Conservation (phyloP, 2,329 filamentous ascomycete genomes). For the Exophiala lecanii-corni region DNA sequence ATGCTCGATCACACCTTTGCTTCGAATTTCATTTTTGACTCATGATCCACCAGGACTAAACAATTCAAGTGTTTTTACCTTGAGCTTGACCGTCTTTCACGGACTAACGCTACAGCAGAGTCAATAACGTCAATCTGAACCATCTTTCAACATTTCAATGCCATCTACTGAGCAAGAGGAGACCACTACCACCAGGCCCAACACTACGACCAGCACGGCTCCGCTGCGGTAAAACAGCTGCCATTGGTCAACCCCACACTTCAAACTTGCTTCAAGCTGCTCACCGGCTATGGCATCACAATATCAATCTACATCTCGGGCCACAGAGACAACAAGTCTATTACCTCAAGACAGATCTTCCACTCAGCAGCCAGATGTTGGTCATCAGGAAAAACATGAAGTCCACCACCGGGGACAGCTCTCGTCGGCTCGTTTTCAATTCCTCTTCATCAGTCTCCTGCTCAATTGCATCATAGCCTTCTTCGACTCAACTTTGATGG, state of each 20-base stretch:
- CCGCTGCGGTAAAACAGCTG: too few species aligned
- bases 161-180: not conserved
- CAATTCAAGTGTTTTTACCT: too few species aligned
- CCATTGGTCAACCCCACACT: not conserved
- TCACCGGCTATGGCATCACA: too few species aligned
- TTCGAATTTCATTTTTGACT: too few species aligned
- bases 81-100: too few species aligned
- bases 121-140: too few species aligned
- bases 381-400: not conserved
- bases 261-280: too few species aligned
- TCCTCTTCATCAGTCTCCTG: conserved; percentile 58
- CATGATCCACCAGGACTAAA: too few species aligned
- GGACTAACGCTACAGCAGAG: too few species aligned
- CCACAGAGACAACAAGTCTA: conserved; percentile 14
- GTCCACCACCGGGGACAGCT: conserved; percentile 17
- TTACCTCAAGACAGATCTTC: conserved; percentile 6
- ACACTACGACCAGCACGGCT: not conserved
- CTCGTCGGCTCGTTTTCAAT: conserved; percentile 49
- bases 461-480: conserved; percentile 53
- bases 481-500: conserved; percentile 79
- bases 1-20: too few species aligned
- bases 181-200: not conserved
- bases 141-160: too few species aligned
- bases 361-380: not conserved
- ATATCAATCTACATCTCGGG: not conserved